These are phyloP conservation scores for Rhodotorula graminis DNA, from an alignment of 768 basidiomycete species.

Conservation along the genomic window DNA sequence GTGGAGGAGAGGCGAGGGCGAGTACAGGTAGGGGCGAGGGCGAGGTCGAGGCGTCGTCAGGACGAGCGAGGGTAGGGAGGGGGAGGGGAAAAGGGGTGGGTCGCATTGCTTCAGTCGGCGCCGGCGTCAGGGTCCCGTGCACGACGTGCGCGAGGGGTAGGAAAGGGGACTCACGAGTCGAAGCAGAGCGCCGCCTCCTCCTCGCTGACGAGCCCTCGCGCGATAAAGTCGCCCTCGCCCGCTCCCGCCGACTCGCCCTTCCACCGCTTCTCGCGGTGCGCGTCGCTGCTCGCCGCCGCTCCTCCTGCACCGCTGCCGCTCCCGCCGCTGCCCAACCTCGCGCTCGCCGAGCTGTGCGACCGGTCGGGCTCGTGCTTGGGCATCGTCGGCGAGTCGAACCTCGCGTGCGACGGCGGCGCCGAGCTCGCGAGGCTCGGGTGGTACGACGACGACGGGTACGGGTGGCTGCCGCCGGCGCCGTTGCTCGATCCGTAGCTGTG, in stretches of 20 bases:
- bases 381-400: background rate
- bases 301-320: background rate
- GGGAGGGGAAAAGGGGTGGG: background rate
- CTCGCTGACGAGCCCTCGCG: conserved; percentile 27
- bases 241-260: conserved; percentile 13
- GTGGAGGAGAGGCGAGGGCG: background rate
- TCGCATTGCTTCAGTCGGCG: conserved; percentile 1
- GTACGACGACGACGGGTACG: background rate
- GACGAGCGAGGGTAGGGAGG: background rate
- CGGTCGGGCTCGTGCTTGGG: conserved; percentile 1
- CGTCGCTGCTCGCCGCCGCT: background rate
- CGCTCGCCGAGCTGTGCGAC: too few relatives aligned
- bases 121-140: background rate
- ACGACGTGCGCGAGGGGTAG: background rate
- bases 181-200: conserved; percentile 35
- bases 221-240: conserved; percentile 27
- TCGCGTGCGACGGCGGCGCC: background rate
- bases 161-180: conserved; percentile 16
- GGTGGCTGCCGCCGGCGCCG: background rate
- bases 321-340: background rate
- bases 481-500: too few relatives aligned
- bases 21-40: background rate
- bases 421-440: background rate
- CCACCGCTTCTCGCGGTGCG: conserved; percentile 22
- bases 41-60: background rate